Evolutionary conservation across 2,329 filamentous ascomycete species (phyloP).

Genomic region (Ceratocystis harringtonii): DNA sequence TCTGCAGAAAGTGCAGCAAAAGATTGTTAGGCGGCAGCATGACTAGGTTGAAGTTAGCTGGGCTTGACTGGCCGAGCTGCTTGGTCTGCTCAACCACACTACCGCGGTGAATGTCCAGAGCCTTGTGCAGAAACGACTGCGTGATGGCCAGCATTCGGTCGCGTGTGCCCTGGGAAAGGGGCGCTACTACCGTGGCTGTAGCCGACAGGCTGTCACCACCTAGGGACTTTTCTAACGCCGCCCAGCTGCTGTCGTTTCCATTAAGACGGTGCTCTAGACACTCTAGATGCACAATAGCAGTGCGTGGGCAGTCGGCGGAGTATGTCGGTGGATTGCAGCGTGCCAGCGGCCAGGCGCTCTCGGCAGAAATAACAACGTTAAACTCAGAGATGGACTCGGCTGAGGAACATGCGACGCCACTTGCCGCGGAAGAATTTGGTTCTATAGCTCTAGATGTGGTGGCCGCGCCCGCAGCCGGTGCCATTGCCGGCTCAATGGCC

Average conservation of each 20-base stretch:
- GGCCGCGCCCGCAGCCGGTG: constrained; percentile 20
- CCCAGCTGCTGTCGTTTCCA: constrained; percentile 32
- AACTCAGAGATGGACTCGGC: constrained; percentile 27
- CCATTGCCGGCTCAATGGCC: constrained; percentile 22
- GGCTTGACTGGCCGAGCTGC: constrained; percentile 29
- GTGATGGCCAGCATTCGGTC: constrained; percentile 60
- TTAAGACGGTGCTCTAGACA: constrained; percentile 36
- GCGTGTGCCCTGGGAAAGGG: constrained; percentile 36
- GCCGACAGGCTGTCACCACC: constrained; percentile 20
- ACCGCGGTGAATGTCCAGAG: constrained; percentile 50
- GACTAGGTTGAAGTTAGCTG: constrained; percentile 45
- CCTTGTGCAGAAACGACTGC: constrained; percentile 55
- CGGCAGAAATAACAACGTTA: constrained; percentile 33
- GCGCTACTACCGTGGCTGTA: constrained; percentile 27
- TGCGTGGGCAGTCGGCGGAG: constrained; percentile 33
- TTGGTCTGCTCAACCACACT: background rate
- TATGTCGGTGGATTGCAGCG: constrained; percentile 34
- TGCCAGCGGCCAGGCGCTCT: constrained; percentile 37
- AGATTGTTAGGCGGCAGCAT: constrained; percentile 51
- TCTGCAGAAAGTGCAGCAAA: constrained; percentile 51
- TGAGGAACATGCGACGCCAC: background rate
- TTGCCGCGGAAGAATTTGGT: background rate
- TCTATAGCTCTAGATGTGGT: constrained; percentile 10
- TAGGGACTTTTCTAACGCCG: constrained; percentile 29
- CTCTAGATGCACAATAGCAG: constrained; percentile 37